These are phyloP conservation scores for Phyllostachys edulis DNA, from an alignment of 176 grass and related monocot genomes.

Conservation along the genomic window DNA sequence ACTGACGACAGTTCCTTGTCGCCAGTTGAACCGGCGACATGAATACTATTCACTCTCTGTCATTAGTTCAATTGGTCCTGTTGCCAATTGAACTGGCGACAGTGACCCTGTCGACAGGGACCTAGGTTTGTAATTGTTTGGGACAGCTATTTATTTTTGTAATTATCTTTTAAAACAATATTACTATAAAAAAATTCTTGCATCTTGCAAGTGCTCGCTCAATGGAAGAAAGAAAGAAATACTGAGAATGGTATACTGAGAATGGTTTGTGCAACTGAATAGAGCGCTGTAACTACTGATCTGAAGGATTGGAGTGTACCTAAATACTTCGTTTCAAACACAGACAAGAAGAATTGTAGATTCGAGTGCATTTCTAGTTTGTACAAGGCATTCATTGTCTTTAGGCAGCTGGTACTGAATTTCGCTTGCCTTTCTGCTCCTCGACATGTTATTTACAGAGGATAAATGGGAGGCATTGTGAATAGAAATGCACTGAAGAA, in stretches of 20 bases:
- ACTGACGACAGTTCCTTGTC: too few relatives aligned
- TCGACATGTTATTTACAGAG: not conserved
- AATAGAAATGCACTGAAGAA: not conserved
- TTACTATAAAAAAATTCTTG: too few relatives aligned
- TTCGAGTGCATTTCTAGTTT: not conserved
- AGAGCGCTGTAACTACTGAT: not conserved
- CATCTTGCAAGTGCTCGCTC: not conserved
- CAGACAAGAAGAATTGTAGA: not conserved
- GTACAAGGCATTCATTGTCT: not conserved
- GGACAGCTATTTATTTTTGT: too few relatives aligned
- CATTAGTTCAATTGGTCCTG: too few relatives aligned
- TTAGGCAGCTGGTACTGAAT: not conserved
- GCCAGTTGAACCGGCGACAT: too few relatives aligned
- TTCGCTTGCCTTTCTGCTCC: not conserved
- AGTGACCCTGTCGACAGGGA: too few relatives aligned
- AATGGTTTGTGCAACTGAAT: slow-evolving; percentile 12
- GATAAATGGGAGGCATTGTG: not conserved
- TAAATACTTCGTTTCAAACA: not conserved
- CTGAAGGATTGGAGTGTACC: not conserved
- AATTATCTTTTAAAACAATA: too few relatives aligned
- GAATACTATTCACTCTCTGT: too few relatives aligned
- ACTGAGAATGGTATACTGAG: not conserved
- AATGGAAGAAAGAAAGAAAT: slow-evolving; percentile 21
- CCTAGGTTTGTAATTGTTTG: too few relatives aligned
- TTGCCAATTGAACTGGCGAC: too few relatives aligned